These are phyloP conservation scores for Limnanthes douglasii DNA, from an alignment of 345 rosid genomes.

Conservation along the genomic window DNA sequence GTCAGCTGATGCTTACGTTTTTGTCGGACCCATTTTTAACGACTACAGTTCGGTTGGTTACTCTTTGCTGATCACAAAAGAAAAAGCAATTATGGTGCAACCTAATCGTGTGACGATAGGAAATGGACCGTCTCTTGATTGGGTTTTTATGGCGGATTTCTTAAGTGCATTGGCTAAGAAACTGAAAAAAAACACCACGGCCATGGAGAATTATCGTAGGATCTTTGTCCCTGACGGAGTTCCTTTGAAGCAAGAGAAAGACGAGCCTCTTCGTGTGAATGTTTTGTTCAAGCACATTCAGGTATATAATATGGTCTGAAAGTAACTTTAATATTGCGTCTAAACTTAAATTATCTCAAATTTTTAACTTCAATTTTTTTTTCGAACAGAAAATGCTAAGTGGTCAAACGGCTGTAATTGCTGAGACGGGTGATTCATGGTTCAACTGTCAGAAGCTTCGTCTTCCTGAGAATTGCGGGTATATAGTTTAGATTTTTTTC, in stretches of 20 bases:
- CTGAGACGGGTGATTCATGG: constrained; percentile 82
- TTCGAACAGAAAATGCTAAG: constrained; percentile 35
- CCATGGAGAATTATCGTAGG: constrained; percentile 45
- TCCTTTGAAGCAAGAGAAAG: constrained; percentile 29
- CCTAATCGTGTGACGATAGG: constrained; percentile 57
- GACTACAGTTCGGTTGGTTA: constrained; percentile 72
- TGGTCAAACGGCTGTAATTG: constrained; percentile 40
- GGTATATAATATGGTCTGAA: constrained; percentile 13
- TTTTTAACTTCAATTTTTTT: neutral
- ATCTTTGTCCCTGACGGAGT: constrained; percentile 45
- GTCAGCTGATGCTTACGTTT: constrained; percentile 63
- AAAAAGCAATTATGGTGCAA: constrained; percentile 38
- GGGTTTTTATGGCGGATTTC: constrained; percentile 68
- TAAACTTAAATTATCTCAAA: neutral
- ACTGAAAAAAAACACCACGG: constrained; percentile 42
- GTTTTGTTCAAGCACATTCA: constrained; percentile 62
- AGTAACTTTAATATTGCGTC: neutral
- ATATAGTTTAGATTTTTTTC: constrained; percentile 5
- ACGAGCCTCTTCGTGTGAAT: constrained; percentile 54
- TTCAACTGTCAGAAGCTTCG: constrained; percentile 68
- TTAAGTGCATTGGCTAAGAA: constrained; percentile 43
- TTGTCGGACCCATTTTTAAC: constrained; percentile 62
- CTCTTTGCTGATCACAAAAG: constrained; percentile 54
- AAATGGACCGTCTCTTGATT: constrained; percentile 59
- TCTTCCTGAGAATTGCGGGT: constrained; percentile 67